A percentile compares a stretch with the other conserved stretches of the same genome.
phyloP scores from a whole-genome alignment of 2,329 filamentous ascomycete species.

The Stromatinia cepivora region DNA sequence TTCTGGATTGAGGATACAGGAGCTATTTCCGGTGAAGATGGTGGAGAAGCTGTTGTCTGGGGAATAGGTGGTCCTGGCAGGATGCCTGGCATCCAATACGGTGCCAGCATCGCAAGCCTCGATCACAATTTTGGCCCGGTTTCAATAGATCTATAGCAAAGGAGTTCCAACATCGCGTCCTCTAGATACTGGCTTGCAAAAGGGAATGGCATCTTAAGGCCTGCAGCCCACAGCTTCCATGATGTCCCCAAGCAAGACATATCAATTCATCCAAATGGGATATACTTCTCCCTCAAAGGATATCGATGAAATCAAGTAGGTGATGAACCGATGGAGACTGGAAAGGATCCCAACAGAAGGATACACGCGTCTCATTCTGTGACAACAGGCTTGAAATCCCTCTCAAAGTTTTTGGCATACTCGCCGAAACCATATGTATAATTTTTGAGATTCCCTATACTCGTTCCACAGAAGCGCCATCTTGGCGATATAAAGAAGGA shows the following conservation, averaged over 20 bases:
- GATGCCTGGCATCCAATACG: constrained; percentile 28
- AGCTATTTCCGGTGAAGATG: constrained; percentile 34
- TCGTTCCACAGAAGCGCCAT: background rate
- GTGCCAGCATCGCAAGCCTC: constrained; percentile 24
- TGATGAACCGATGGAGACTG: no score
- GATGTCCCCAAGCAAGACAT: constrained; percentile 3
- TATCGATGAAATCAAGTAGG: background rate
- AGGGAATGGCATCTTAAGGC: background rate
- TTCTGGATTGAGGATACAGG: constrained; percentile 41
- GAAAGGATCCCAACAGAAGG: background rate
- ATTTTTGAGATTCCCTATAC: background rate
- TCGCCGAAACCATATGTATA: background rate
- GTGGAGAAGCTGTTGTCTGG: constrained; percentile 40
- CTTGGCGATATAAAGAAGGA: background rate
- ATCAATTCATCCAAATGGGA: constrained; percentile 6
- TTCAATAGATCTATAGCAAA: background rate
- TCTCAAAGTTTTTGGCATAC: background rate
- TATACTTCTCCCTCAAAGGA: background rate
- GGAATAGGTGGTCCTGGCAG: constrained; percentile 38
- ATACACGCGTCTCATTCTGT: constrained; percentile 8
- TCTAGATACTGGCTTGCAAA: background rate
- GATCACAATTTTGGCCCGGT: background rate
- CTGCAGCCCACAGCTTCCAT: background rate
- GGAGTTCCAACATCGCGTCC: background rate
- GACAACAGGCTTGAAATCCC: background rate